phyloP scores from a whole-genome alignment of 2,329 filamentous ascomycete species.

The Pyrenophora seminiperda region DNA sequence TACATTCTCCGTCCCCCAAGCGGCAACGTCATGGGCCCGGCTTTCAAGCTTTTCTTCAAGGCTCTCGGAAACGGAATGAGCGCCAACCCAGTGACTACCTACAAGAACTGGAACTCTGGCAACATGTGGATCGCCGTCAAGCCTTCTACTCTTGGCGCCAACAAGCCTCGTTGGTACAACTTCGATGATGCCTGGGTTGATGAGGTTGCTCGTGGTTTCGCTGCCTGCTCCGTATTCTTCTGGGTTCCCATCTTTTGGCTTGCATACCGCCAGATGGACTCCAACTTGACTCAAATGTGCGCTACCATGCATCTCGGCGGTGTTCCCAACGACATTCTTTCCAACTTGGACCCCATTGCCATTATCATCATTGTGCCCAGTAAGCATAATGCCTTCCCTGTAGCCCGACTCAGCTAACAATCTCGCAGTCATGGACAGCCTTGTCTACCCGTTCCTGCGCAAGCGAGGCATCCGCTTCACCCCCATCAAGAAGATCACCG shows the following conservation, averaged over 20 bases:
- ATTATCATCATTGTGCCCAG: conserved; percentile 67
- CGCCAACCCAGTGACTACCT: conserved; percentile 62
- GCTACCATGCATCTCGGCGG: conserved; percentile 70
- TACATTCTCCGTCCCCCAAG: conserved; percentile 67
- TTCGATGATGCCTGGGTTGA: conserved; percentile 85
- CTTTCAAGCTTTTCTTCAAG: conserved; percentile 61
- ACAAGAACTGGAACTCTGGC: conserved; percentile 59
- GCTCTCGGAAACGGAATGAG: conserved; percentile 62
- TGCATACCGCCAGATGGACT: conserved; percentile 70
- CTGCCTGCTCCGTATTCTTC: conserved; percentile 50
- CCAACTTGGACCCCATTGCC: conserved; percentile 76
- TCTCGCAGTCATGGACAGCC: conserved; percentile 66
- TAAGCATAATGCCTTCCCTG: conserved; percentile 48
- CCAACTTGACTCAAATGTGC: conserved; percentile 69
- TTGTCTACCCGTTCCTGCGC: conserved; percentile 71
- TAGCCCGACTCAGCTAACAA: conserved; percentile 65
- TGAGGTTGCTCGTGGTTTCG: conserved; percentile 69
- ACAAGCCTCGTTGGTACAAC: conserved; percentile 72
- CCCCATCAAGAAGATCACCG: conserved; percentile 75
- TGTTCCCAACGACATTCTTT: conserved; percentile 77
- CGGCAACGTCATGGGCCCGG: conserved; percentile 71
- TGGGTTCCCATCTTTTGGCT: conserved; percentile 72
- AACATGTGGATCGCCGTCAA: conserved; percentile 69
- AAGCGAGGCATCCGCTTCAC: conserved; percentile 69
- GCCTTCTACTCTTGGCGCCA: conserved; percentile 63